A percentile compares a stretch with the other conserved stretches of the same genome.
These are phyloP conservation scores for Canavalia gladiata DNA, from an alignment of 306 rosid species.

Conservation along the genomic window DNA sequence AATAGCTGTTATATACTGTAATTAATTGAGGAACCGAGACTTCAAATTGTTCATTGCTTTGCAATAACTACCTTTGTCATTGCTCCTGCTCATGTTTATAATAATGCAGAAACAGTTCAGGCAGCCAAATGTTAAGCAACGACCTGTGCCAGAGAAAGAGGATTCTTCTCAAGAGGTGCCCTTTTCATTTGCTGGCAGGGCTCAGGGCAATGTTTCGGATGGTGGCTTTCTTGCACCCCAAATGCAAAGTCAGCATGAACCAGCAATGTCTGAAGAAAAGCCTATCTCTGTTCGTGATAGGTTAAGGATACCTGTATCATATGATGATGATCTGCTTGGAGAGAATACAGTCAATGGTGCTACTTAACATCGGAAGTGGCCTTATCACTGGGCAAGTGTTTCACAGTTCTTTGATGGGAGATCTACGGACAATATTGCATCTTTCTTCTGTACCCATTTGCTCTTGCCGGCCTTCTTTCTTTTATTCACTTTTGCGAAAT, in stretches of 20 bases:
- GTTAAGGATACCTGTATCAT: slow-evolving; percentile 78
- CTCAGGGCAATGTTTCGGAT: slow-evolving; percentile 36
- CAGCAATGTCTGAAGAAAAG: slow-evolving; percentile 55
- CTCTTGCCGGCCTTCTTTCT: neutral
- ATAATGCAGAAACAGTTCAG: slow-evolving; percentile 79
- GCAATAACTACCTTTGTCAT: neutral
- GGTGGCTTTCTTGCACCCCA: slow-evolving; percentile 27
- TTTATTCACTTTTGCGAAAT: neutral
- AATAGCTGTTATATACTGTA: neutral
- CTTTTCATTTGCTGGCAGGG: slow-evolving; percentile 35
- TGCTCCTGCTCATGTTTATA: slow-evolving; percentile 23
- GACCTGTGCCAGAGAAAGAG: slow-evolving; percentile 48
- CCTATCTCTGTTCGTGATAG: slow-evolving; percentile 68
- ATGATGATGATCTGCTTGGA: slow-evolving; percentile 79
- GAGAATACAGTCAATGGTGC: slow-evolving; percentile 51
- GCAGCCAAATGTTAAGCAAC: slow-evolving; percentile 60
- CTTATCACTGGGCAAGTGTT: slow-evolving; percentile 26
- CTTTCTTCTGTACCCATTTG: neutral
- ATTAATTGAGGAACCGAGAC: slow-evolving; percentile 2
- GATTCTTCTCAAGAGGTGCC: slow-evolving; percentile 44
- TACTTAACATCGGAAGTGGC: slow-evolving; percentile 39
- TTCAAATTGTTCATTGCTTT: slow-evolving; percentile 5
- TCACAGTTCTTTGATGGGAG: slow-evolving; percentile 27
- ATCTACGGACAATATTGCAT: neutral
- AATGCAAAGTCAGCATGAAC: slow-evolving; percentile 53